Evolutionary conservation across 164 flowering plant genomes (phyloP).

Genomic region (Sedum album): DNA sequence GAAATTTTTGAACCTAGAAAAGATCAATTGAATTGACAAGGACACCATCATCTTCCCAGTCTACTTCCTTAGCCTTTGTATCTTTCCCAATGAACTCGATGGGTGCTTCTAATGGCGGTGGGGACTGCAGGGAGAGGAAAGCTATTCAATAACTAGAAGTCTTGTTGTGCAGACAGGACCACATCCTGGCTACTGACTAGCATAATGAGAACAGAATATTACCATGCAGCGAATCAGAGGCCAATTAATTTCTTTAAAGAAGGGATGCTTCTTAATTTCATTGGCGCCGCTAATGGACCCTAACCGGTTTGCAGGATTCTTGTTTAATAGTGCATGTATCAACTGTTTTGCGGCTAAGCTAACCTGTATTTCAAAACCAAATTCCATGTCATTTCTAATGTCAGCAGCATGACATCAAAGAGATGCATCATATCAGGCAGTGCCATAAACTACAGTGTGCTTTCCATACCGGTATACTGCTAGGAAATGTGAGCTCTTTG

Average conservation of each 20-base stretch:
- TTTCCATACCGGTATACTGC: conserved; percentile 65
- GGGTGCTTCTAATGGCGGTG: conserved; percentile 74
- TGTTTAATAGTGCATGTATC: conserved; percentile 66
- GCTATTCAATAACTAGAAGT: conserved; percentile 13
- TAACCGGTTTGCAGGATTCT: conserved; percentile 67
- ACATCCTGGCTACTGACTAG: too few relatives aligned
- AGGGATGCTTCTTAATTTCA: conserved; percentile 87
- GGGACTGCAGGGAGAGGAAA: conserved; percentile 37
- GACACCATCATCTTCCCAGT: conserved; percentile 73
- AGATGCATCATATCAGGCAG: not conserved
- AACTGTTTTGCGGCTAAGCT: conserved; percentile 79
- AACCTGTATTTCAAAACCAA: conserved; percentile 37
- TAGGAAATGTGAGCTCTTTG: conserved; percentile 94
- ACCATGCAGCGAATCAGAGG: conserved; percentile 95
- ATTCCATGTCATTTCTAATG: not conserved
- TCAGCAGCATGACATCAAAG: not conserved
- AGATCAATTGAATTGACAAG: conserved; percentile 40
- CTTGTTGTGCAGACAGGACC: too few relatives aligned
- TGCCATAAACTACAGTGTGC: not conserved
- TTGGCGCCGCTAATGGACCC: conserved; percentile 79
- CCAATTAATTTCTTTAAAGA: conserved; percentile 89
- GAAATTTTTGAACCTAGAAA: conserved; percentile 25
- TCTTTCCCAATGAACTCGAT: conserved; percentile 54
- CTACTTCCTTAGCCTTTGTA: conserved; percentile 37
- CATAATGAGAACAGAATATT: conserved; percentile 11